Evolutionary conservation across 495 filamentous ascomycete genomes (phyloP), one percentile per base, ranked within the genome.

Genomic region (Tetracladium setigerum): DNA sequence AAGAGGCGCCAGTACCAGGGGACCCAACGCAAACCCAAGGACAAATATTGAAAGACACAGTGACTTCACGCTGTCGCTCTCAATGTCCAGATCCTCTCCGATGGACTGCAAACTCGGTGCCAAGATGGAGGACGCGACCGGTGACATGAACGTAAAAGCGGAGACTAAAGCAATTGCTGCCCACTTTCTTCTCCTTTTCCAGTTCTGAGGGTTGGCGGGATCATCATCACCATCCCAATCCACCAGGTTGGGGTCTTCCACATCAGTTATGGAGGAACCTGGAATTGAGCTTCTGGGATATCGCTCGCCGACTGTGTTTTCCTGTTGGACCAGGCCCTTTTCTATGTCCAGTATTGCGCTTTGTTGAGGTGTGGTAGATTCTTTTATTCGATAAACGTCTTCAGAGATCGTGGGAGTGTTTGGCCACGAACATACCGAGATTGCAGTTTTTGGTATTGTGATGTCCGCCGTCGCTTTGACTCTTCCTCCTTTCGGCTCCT

Each of bases 191-290:
- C 15, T 40, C 7, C 19, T 46, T 2, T 59, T 18, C 58, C 67
- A 77, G 53, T 77, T 76, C 53, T 62, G 37, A 2, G 65, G 62
- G 37, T 67, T 67, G 17, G 27, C 42, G 16, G 58, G 58, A 44
- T 67, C 62, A 22, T 60, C 49, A 17, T 58, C 71, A 0, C 73
- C 75, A 47, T 78, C 67, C 77, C 77, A 86, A 49, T 71, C 69
- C 9, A 84, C 74, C 11, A 78, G 34, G 43, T 77, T 37, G 9
- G 43, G 27, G 24, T 46, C 43, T 19, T 9, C 38, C 4, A 41
- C 38, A 13, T 41, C 38, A n/a, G n/a, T n/a, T n/a, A n/a, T n/a
- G n/a, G n/a, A n/a, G n/a, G n/a, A n/a, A n/a, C n/a, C n/a, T n/a
- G n/a, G n/a, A n/a, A n/a, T n/a, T n/a, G n/a, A n/a, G n/a, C n/a